A percentile compares a stretch with the other conserved stretches of the same genome.
Conservation (phyloP, 371 early-diverging fungal species). For the Phascolomyces articulosus region DNA sequence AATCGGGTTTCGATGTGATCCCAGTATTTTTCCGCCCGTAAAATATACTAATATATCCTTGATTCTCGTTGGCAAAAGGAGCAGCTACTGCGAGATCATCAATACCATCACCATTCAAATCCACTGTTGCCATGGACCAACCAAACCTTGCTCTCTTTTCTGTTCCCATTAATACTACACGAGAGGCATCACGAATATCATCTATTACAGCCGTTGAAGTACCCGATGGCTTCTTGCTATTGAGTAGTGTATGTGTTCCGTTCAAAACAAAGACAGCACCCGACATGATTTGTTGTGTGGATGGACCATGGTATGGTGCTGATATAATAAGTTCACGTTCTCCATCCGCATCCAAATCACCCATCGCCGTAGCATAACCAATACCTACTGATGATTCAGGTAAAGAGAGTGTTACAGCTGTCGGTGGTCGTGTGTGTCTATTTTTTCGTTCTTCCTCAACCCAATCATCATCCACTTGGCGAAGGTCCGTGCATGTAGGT, state of each 20-base stretch:
- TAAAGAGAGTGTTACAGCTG: slow-evolving; percentile 38
- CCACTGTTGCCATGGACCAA: slow-evolving; percentile 71
- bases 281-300: slow-evolving; percentile 30
- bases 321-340: slow-evolving; percentile 67
- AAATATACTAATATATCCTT: slow-evolving; percentile 65
- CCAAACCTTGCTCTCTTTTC: slow-evolving; percentile 71
- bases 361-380: slow-evolving; percentile 65
- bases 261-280: slow-evolving; percentile 70
- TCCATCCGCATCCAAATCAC: slow-evolving; percentile 75
- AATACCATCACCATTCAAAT: slow-evolving; percentile 84
- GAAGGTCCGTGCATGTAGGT: background rate
- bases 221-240: background rate
- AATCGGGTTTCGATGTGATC: slow-evolving; percentile 38
- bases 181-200: slow-evolving; percentile 41
- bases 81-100: slow-evolving; percentile 86
- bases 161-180: slow-evolving; percentile 29
- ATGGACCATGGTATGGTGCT: slow-evolving; percentile 60
- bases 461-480: no score
- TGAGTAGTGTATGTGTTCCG: slow-evolving; percentile 6
- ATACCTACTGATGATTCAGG: slow-evolving; percentile 62
- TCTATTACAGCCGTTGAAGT: background rate
- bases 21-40: slow-evolving; percentile 63
- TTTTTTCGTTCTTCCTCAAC: no score
- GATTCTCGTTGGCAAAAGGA: slow-evolving; percentile 53
- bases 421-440: background rate